A percentile compares a stretch with the other conserved stretches of the same genome.
Evolutionary conservation across 2,329 filamentous ascomycete species (phyloP).

Genomic region (Xylariaceae sp.): DNA sequence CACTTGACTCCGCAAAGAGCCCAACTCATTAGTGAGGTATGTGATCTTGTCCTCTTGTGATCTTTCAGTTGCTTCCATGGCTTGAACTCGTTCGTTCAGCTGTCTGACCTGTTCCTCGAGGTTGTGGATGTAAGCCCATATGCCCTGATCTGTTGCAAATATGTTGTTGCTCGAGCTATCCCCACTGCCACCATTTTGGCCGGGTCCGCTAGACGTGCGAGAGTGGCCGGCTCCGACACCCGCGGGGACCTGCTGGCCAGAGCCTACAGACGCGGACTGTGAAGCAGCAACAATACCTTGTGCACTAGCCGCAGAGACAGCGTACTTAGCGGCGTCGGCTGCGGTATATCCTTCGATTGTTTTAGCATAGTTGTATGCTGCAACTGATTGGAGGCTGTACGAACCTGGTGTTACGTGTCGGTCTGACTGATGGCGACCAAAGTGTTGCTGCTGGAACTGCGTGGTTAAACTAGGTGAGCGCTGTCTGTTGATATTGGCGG

Average conservation of each 20-base stretch:
- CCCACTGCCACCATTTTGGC: conserved; percentile 56
- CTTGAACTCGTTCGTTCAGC: conserved; percentile 47
- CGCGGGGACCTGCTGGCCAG: conserved; percentile 23
- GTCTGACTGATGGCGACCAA: conserved; percentile 59
- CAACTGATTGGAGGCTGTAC: conserved; percentile 33
- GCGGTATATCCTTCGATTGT: conserved; percentile 34
- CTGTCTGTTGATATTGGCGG: conserved; percentile 55
- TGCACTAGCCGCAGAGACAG: conserved; percentile 28
- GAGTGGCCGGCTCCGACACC: conserved; percentile 30
- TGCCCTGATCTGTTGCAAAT: conserved; percentile 63
- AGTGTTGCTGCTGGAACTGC: conserved; percentile 67
- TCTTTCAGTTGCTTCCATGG: conserved; percentile 45
- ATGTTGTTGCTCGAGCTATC: conserved; percentile 67
- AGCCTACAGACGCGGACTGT: conserved; percentile 29
- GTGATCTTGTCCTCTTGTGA: conserved; percentile 42
- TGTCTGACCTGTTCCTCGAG: conserved; percentile 64
- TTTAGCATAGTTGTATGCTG: conserved; percentile 31
- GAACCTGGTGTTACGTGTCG: conserved; percentile 57
- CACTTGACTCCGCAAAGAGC: conserved; percentile 37
- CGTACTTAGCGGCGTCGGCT: conserved; percentile 37
- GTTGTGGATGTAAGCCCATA: conserved; percentile 73
- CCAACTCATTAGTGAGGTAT: conserved; percentile 41
- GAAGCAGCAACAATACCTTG: conserved; percentile 24
- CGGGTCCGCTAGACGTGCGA: conserved; percentile 51
- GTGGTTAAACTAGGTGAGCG: conserved; percentile 68